Conservation (phyloP, 768 basidiomycete genomes). For the Nidularia sp. region DNA sequence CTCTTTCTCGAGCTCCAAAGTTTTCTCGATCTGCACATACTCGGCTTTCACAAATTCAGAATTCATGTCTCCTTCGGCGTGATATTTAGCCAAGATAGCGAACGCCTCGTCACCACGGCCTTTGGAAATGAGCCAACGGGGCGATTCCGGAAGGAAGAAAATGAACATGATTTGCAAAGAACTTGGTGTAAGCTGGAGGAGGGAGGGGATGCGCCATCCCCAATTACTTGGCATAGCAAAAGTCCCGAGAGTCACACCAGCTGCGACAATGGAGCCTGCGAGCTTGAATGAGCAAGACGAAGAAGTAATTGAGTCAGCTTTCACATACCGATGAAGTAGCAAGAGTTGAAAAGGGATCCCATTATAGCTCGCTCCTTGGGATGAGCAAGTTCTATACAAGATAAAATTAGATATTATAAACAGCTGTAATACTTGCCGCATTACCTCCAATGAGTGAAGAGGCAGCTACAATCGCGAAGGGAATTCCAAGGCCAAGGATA, state of each 20-base stretch:
- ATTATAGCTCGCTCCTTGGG: constrained; percentile 66
- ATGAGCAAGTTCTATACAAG: constrained; percentile 52
- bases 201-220: constrained; percentile 69
- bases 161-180: constrained; percentile 51
- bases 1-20: constrained; percentile 49
- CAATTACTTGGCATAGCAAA: constrained; percentile 54
- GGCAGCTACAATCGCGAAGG: constrained; percentile 60
- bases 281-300: background rate
- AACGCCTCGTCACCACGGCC: constrained; percentile 47
- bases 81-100: constrained; percentile 49
- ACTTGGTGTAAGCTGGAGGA: constrained; percentile 53
- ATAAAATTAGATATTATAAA: constrained; percentile 7
- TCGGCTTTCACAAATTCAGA: constrained; percentile 58
- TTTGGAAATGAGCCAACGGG: constrained; percentile 59
- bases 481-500: constrained; percentile 55
- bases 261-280: constrained; percentile 52
- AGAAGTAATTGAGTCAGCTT: too few species aligned
- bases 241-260: constrained; percentile 59
- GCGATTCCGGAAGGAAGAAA: constrained; percentile 59
- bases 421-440: constrained; percentile 20
- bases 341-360: constrained; percentile 61
- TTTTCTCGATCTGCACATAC: constrained; percentile 51
- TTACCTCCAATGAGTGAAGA: constrained; percentile 61
- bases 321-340: constrained; percentile 53
- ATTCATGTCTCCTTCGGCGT: constrained; percentile 52